Percentiles rank a stretch among this genome's conserved stretches.
phyloP scores from a whole-genome alignment of 2,329 filamentous ascomycete genomes.

The Trichophyton verrucosum region DNA sequence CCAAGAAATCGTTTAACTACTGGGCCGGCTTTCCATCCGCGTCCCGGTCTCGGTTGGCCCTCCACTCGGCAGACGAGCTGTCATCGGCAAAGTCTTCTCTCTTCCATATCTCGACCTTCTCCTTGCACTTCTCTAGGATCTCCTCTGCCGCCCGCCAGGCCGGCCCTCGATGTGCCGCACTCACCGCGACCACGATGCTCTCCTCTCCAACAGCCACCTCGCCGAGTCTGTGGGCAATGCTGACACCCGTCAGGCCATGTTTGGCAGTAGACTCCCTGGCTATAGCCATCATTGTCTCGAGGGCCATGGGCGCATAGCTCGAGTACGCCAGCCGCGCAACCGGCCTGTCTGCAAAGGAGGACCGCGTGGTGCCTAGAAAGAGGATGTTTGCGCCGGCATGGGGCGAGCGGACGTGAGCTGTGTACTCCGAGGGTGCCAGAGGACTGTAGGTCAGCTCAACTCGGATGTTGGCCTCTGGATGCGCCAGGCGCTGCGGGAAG shows the following conservation, averaged over 20 bases:
- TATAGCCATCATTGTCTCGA: slow-evolving; percentile 30
- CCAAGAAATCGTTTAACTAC: not conserved
- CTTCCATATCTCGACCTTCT: slow-evolving; percentile 89
- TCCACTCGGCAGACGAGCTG: slow-evolving; percentile 56
- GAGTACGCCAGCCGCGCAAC: slow-evolving; percentile 36
- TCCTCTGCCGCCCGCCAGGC: slow-evolving; percentile 85
- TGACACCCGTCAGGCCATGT: slow-evolving; percentile 58
- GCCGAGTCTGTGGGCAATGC: slow-evolving; percentile 74
- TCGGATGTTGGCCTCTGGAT: slow-evolving; percentile 33
- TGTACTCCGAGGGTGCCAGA: slow-evolving; percentile 25
- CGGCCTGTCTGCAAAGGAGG: slow-evolving; percentile 30
- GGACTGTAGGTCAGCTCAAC: slow-evolving; percentile 31
- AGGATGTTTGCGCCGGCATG: slow-evolving; percentile 35
- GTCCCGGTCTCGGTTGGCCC: slow-evolving; percentile 68
- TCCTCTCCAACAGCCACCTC: slow-evolving; percentile 82
- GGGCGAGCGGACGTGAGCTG: slow-evolving; percentile 29
- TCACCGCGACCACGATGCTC: slow-evolving; percentile 81
- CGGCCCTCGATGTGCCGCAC: slow-evolving; percentile 66
- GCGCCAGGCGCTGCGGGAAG: slow-evolving; percentile 28
- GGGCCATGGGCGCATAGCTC: slow-evolving; percentile 30
- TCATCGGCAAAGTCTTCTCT: slow-evolving; percentile 65
- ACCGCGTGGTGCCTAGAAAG: slow-evolving; percentile 36
- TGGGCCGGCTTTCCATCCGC: slow-evolving; percentile 28
- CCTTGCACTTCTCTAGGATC: slow-evolving; percentile 75
- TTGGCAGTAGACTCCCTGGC: slow-evolving; percentile 37